Conservation (phyloP, 345 rosid species). For the Adansonia digitata region DNA sequence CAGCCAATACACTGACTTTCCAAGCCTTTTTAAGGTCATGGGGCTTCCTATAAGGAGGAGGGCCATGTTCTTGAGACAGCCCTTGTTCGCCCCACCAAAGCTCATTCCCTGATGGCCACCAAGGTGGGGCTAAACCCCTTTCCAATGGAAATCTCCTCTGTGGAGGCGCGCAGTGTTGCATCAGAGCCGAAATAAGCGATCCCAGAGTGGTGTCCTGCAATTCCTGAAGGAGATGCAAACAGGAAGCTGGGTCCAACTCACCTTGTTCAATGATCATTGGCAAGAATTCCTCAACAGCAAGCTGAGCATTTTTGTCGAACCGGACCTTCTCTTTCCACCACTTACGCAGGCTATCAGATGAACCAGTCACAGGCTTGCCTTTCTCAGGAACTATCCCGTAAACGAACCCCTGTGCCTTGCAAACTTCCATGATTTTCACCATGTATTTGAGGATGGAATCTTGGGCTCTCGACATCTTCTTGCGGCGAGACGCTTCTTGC, state of each 20-base stretch:
- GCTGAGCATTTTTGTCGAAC: conserved; percentile 48
- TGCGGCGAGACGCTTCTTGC: conserved; percentile 37
- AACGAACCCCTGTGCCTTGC: conserved; percentile 60
- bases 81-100: conserved; percentile 70
- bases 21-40: conserved; percentile 69
- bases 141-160: conserved; percentile 57
- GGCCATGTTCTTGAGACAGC: conserved; percentile 34
- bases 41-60: conserved; percentile 64
- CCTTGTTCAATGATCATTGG: conserved; percentile 21
- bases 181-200: conserved; percentile 58
- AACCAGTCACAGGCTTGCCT: conserved; percentile 67
- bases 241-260: conserved; percentile 25
- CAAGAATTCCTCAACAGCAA: conserved; percentile 33
- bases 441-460: conserved; percentile 64
- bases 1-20: conserved; percentile 64
- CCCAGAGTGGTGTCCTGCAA: conserved; percentile 65
- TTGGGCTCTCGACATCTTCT: conserved; percentile 57
- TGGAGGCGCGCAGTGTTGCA: conserved; percentile 64
- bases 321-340: conserved; percentile 71
- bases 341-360: conserved; percentile 54
- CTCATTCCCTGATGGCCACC: conserved; percentile 68
- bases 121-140: conserved; percentile 58
- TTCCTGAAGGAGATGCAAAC: conserved; percentile 46
- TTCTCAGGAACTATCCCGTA: conserved; percentile 67
- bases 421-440: conserved; percentile 74